These are phyloP conservation scores for Saccharomycodes ludwigii DNA, from an alignment of 805 yeast genomes.

Conservation along the genomic window DNA sequence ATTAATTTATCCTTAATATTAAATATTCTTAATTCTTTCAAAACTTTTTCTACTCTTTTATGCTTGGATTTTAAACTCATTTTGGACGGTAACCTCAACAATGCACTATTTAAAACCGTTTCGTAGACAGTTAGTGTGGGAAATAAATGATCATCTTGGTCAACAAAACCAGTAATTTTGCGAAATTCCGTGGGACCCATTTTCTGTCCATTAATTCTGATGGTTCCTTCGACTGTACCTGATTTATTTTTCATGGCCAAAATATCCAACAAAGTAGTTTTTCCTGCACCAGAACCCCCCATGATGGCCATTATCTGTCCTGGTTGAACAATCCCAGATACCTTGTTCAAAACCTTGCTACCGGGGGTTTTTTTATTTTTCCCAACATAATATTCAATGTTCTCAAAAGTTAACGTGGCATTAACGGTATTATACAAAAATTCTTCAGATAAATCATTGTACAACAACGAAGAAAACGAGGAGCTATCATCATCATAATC, in stretches of 20 bases:
- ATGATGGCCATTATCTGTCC: slow-evolving; percentile 88
- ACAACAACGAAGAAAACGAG: slow-evolving; percentile 2
- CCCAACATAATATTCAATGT: slow-evolving; percentile 47
- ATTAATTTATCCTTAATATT: slow-evolving; percentile 75
- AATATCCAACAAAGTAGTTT: slow-evolving; percentile 85
- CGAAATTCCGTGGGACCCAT: slow-evolving; percentile 8
- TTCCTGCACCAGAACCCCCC: slow-evolving; percentile 99
- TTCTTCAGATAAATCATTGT: slow-evolving; percentile 15
- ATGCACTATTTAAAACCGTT: slow-evolving; percentile 85
- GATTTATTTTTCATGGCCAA: slow-evolving; percentile 78
- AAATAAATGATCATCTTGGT: slow-evolving; percentile 83
- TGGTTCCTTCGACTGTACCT: slow-evolving; percentile 55
- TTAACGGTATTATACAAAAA: slow-evolving; percentile 45
- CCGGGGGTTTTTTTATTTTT: slow-evolving; percentile 17
- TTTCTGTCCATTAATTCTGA: slow-evolving; percentile 59
- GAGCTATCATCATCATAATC: slow-evolving; percentile 15
- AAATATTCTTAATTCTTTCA: slow-evolving; percentile 73
- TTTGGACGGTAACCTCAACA: slow-evolving; percentile 68
- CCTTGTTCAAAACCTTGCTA: slow-evolving; percentile 39
- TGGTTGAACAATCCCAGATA: slow-evolving; percentile 72
- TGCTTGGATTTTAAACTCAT: slow-evolving; percentile 69
- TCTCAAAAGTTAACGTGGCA: slow-evolving; percentile 64
- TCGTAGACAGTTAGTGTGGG: slow-evolving; percentile 94
- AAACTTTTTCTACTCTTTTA: slow-evolving; percentile 70
- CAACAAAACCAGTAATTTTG: slow-evolving; percentile 82